phyloP scores from a whole-genome alignment of 2,329 filamentous ascomycete genomes.

The Colletotrichum sp. region DNA sequence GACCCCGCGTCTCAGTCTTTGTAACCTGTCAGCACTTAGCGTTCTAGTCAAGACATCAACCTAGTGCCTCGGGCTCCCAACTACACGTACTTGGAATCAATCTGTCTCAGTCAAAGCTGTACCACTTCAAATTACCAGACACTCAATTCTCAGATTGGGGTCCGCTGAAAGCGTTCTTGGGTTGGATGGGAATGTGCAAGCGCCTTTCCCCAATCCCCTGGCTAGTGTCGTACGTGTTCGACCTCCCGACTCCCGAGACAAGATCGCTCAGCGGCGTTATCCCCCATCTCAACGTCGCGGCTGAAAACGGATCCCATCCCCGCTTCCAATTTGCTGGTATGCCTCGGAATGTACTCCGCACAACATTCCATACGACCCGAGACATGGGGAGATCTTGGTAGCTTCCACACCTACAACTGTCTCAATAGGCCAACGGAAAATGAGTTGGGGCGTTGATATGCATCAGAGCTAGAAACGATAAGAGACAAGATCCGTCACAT shows the following conservation, averaged over 20 bases:
- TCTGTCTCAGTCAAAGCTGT: background rate
- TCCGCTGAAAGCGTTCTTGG: background rate
- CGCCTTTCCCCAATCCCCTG: background rate
- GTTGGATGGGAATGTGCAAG: background rate
- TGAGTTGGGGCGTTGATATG: rapidly evolving
- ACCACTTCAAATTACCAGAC: rapidly evolving
- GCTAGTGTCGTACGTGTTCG: background rate
- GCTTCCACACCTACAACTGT: background rate
- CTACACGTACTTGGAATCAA: background rate
- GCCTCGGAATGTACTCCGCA: background rate
- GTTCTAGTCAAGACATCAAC: background rate
- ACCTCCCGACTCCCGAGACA: background rate
- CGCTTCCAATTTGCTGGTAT: rapidly evolving
- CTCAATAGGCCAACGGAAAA: background rate
- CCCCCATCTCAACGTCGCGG: background rate
- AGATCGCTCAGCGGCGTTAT: background rate
- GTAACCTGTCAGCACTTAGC: background rate
- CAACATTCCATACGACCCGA: background rate
- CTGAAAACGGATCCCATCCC: rapidly evolving
- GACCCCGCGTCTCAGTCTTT: background rate
- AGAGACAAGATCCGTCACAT: background rate
- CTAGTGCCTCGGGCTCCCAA: background rate
- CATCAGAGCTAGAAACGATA: too few species aligned
- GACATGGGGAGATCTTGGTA: background rate
- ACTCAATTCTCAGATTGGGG: background rate